Conservation (phyloP, 441 rosid species). For the Adansonia madagascariensis region DNA sequence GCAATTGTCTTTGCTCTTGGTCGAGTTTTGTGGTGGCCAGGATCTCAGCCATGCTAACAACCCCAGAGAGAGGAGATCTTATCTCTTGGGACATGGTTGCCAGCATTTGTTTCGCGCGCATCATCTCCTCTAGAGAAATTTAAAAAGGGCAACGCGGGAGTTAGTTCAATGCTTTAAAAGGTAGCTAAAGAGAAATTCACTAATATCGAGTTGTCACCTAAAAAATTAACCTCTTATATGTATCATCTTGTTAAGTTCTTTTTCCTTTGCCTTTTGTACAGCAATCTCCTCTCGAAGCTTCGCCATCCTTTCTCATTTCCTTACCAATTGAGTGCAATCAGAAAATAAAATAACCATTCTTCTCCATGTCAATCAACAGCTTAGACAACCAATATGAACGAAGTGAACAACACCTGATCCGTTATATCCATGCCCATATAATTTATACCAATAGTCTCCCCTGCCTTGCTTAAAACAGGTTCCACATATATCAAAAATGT, state of each 20-base stretch:
- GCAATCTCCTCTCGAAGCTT: conserved; percentile 95
- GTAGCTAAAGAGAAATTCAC: conserved; percentile 21
- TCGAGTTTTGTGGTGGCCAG: conserved; percentile 78
- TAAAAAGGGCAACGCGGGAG: neutral
- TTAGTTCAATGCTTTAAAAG: conserved; percentile 14
- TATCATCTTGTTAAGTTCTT: conserved; percentile 91
- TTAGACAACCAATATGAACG: neutral
- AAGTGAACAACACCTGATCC: conserved; percentile 62
- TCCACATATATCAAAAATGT: conserved; percentile 87
- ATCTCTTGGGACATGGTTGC: conserved; percentile 99
- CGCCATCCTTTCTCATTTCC: conserved; percentile 82
- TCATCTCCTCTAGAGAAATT: conserved; percentile 80
- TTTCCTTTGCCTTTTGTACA: conserved; percentile 93
- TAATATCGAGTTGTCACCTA: conserved; percentile 9
- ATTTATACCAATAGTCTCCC: conserved; percentile 85
- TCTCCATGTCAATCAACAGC: conserved; percentile 18
- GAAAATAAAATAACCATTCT: conserved; percentile 21
- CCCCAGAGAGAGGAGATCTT: conserved; percentile 88
- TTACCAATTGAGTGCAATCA: conserved; percentile 52
- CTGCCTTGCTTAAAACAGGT: conserved; percentile 85
- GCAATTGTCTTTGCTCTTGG: conserved; percentile 68
- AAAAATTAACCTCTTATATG: conserved; percentile 80
- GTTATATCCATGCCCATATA: conserved; percentile 97
- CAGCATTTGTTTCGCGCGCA: conserved; percentile 96
- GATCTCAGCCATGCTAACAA: conserved; percentile 96